These are phyloP conservation scores for Tylopilus sp. DNA, from an alignment of 1,284 basidiomycete species.

Conservation along the genomic window DNA sequence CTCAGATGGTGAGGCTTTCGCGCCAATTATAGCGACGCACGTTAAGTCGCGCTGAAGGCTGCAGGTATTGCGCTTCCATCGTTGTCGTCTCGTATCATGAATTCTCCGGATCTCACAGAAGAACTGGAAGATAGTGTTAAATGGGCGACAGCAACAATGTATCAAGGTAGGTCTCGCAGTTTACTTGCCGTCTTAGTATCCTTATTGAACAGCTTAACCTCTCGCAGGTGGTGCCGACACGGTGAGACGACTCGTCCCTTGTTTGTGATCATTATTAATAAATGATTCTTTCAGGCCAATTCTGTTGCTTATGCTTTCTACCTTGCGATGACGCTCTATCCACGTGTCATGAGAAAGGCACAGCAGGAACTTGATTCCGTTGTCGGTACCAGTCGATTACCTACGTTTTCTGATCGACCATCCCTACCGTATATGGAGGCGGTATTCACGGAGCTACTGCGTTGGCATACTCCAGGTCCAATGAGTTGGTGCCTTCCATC, in stretches of 20 bases:
- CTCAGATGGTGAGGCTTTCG: conserved; percentile 52
- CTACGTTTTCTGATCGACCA: conserved; percentile 36
- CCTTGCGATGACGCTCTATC: conserved; percentile 37
- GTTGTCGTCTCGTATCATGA: conserved; percentile 58
- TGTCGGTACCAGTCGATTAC: conserved; percentile 55
- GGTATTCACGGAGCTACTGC: conserved; percentile 62
- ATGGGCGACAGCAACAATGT: conserved; percentile 67
- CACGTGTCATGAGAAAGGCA: conserved; percentile 51
- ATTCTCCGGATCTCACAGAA: conserved; percentile 51
- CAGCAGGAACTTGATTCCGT: conserved; percentile 70
- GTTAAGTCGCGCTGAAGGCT: conserved; percentile 37
- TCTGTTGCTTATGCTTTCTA: conserved; percentile 25
- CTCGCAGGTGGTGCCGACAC: conserved; percentile 29
- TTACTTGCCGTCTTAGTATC: too few relatives aligned
- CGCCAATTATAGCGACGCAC: background rate
- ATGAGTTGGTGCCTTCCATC: conserved; percentile 47
- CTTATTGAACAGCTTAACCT: background rate
- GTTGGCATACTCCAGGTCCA: conserved; percentile 69
- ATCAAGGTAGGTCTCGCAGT: conserved; percentile 51
- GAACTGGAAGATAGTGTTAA: conserved; percentile 64
- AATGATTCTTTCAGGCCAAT: conserved; percentile 11
- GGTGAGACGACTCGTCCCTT: conserved; percentile 8
- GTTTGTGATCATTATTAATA: background rate
- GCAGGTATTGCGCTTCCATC: conserved; percentile 59
- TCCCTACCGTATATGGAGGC: conserved; percentile 40